Evolutionary conservation across 2,329 filamentous ascomycete genomes (phyloP).

Genomic region (Verticillium albo-atrum): DNA sequence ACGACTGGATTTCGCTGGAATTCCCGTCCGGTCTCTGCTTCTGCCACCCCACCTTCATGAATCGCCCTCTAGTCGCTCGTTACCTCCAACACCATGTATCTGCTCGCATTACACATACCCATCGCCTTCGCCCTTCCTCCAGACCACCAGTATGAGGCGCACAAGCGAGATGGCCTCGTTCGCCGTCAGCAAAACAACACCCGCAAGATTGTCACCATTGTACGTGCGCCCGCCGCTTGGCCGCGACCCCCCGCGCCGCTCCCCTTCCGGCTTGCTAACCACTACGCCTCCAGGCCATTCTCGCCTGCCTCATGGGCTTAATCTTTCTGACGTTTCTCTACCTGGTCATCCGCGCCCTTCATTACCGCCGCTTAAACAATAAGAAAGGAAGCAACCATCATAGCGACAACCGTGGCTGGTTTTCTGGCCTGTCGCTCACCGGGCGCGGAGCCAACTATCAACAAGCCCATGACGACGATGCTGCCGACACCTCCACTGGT

Average conservation of each 20-base stretch:
- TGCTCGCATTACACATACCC: background rate
- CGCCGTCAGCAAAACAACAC: background rate
- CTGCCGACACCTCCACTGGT: slow-evolving; percentile 8
- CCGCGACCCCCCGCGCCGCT: background rate
- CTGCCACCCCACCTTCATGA: background rate
- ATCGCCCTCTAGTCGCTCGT: background rate
- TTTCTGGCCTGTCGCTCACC: slow-evolving; percentile 6
- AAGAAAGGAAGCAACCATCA: background rate
- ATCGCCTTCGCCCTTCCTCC: background rate
- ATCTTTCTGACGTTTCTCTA: background rate
- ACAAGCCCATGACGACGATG: slow-evolving; percentile 24
- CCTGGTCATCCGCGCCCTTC: background rate
- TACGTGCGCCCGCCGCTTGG: background rate
- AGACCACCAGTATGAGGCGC: background rate
- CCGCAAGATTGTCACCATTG: background rate
- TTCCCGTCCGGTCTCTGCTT: background rate
- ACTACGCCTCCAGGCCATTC: background rate
- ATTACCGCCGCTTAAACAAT: background rate
- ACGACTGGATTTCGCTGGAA: background rate
- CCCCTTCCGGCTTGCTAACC: slow-evolving; percentile 1
- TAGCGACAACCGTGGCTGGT: slow-evolving; percentile 7
- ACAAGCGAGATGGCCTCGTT: background rate
- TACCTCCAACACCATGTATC: background rate
- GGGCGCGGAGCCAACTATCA: slow-evolving; percentile 18
- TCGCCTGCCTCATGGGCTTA: background rate